Conservation (phyloP, 495 filamentous ascomycete genomes). For the Lasiosphaeriaceae sp. region DNA sequence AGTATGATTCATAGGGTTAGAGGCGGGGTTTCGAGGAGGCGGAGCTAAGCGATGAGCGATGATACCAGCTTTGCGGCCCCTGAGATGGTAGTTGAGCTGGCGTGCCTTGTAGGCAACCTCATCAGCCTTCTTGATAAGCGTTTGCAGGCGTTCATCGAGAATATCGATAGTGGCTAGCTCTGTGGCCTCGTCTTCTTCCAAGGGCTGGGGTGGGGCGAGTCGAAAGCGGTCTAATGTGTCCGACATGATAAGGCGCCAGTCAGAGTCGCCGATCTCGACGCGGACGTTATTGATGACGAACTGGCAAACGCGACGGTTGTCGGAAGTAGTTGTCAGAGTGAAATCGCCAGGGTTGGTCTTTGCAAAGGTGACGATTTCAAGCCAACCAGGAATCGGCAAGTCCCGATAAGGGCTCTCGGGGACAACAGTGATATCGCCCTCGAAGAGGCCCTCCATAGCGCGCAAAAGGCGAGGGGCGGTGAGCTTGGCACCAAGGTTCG, state of each 20-base stretch:
- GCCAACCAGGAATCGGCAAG: slow-evolving; percentile 52
- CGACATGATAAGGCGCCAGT: slow-evolving; percentile 75
- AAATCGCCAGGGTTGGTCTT: slow-evolving; percentile 77
- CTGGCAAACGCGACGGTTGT: slow-evolving; percentile 63
- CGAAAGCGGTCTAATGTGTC: slow-evolving; percentile 82
- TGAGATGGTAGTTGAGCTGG: slow-evolving; percentile 77
- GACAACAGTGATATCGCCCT: slow-evolving; percentile 69
- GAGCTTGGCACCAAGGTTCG: slow-evolving; percentile 79
- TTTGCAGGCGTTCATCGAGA: slow-evolving; percentile 67
- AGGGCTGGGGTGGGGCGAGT: slow-evolving; percentile 63
- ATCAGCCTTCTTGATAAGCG: slow-evolving; percentile 75
- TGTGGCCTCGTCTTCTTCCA: slow-evolving; percentile 81
- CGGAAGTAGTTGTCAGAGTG: slow-evolving; percentile 62
- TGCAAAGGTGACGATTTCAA: slow-evolving; percentile 82
- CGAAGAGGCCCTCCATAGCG: slow-evolving; percentile 81
- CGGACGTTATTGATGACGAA: slow-evolving; percentile 76
- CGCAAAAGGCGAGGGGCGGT: slow-evolving; percentile 78
- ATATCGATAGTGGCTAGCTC: slow-evolving; percentile 82
- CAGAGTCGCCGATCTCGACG: slow-evolving; percentile 84
- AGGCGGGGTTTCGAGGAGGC: slow-evolving; percentile 6
- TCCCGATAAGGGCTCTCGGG: slow-evolving; percentile 27
- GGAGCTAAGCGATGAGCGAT: slow-evolving; percentile 20
- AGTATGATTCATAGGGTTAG: slow-evolving; percentile 16
- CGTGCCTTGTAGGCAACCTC: slow-evolving; percentile 72
- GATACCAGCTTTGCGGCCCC: slow-evolving; percentile 70